phyloP scores from a whole-genome alignment of 2,329 filamentous ascomycete species.

The Penicillium brasilianum region DNA sequence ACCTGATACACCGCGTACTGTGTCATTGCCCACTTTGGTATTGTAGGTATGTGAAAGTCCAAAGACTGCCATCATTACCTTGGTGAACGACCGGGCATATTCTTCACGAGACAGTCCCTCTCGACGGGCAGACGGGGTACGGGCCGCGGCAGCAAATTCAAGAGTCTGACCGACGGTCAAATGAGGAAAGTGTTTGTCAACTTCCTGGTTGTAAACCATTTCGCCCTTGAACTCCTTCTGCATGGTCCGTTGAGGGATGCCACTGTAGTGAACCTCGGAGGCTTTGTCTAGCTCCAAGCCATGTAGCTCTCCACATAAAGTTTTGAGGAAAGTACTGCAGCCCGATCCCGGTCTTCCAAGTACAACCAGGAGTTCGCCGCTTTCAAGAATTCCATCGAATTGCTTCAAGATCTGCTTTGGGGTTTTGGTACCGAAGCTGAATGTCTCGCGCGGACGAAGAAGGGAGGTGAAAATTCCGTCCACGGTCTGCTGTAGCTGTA shows the following conservation, averaged over 20 bases:
- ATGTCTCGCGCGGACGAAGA: conserved; percentile 46
- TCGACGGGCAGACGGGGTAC: conserved; percentile 46
- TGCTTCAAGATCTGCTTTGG: conserved; percentile 61
- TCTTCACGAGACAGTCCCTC: conserved; percentile 39
- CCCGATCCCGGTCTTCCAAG: conserved; percentile 53
- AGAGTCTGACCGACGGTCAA: conserved; percentile 73
- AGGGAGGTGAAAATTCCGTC: conserved; percentile 25
- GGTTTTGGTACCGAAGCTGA: conserved; percentile 50
- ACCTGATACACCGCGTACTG: conserved; percentile 63
- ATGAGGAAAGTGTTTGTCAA: conserved; percentile 72
- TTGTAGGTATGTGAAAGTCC: conserved; percentile 53
- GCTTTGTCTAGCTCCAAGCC: conserved; percentile 72
- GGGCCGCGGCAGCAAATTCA: conserved; percentile 72
- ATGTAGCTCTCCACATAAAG: conserved; percentile 78
- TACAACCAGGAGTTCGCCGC: conserved; percentile 58
- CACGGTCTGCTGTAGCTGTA: conserved; percentile 34
- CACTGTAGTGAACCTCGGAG: conserved; percentile 81
- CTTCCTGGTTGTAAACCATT: conserved; percentile 55
- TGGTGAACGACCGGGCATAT: conserved; percentile 46
- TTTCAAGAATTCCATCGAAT: conserved; percentile 64
- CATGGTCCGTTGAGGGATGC: conserved; percentile 43
- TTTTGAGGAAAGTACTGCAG: conserved; percentile 83
- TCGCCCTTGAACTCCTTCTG: conserved; percentile 46
- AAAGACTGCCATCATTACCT: conserved; percentile 51
- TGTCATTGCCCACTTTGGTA: conserved; percentile 57